Evolutionary conservation across 1,284 basidiomycete genomes (phyloP).

Genomic region (Cryptococcus sp.): DNA sequence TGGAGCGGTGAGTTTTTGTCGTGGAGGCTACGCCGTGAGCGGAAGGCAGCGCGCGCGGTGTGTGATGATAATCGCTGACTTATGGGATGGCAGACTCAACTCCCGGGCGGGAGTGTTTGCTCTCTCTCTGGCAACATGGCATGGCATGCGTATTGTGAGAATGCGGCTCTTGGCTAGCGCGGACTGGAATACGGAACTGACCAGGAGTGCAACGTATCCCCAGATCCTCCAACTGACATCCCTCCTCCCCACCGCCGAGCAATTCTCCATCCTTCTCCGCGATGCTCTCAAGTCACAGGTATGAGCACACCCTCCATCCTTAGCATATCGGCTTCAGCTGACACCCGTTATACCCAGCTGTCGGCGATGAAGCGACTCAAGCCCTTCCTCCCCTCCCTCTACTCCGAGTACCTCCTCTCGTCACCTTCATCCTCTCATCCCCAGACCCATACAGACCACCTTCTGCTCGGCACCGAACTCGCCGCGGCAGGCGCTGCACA

Average conservation of each 20-base stretch:
- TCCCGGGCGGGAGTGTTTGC: slow-evolving; percentile 92
- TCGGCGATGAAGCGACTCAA: slow-evolving; percentile 93
- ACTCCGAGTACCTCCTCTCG: slow-evolving; percentile 82
- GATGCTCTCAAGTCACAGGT: slow-evolving; percentile 82
- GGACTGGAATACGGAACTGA: not conserved
- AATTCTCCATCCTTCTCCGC: slow-evolving; percentile 85
- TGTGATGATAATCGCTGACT: too few relatives aligned
- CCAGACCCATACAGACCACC: slow-evolving; percentile 33
- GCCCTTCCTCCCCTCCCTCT: slow-evolving; percentile 84
- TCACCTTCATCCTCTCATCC: slow-evolving; percentile 8
- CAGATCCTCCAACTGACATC: slow-evolving; percentile 95
- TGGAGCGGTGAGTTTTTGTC: slow-evolving; percentile 63
- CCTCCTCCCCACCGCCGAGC: slow-evolving; percentile 89
- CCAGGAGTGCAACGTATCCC: not conserved
- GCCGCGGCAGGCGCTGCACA: slow-evolving; percentile 4
- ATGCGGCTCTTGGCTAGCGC: not conserved
- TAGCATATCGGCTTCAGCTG: not conserved
- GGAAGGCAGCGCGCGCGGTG: too few relatives aligned
- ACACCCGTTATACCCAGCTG: slow-evolving; percentile 53
- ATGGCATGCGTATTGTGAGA: slow-evolving; percentile 86
- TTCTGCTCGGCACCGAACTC: slow-evolving; percentile 26
- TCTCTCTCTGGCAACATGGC: slow-evolving; percentile 89
- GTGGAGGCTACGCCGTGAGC: too few relatives aligned
- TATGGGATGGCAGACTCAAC: slow-evolving; percentile 57
- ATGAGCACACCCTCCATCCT: slow-evolving; percentile 6